Base-by-base conservation (phyloP, 2,329 filamentous ascomycete species). In the Cercospora brassicicola region DNA sequence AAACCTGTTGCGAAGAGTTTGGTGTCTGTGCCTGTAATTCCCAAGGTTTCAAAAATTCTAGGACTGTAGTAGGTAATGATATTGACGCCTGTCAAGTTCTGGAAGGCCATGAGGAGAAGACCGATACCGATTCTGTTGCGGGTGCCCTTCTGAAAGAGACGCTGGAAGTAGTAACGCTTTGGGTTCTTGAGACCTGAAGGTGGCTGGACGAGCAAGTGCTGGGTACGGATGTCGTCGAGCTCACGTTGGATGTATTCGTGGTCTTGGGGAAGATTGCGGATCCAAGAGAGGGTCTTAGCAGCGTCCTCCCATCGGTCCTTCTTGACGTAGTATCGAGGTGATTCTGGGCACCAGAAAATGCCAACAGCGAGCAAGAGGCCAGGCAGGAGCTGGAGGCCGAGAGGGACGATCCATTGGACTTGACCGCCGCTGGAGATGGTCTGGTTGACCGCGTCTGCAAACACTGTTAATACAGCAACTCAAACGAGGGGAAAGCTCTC, bases 351-450 rank as follows among this genome's bases (percentile, higher is more conserved):
- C 64, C 76, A 80, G 73, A 78, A 79, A 36, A 80, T 78, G 59
- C 79, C 78, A 1, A 76, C 65, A 4, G 79, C 72, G 1, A 81
- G 77, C 5, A 80, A 64, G 0, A 79, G 65, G 23, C 79, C 81
- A 0, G 82, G 81, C 2, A 83, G 72, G 4, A 82, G 75, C 60
- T 84, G 82, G 23, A 83, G 67, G 4, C 81, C 84, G 13, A 87
- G 87, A 1, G 89, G 89, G 36, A 91, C 85, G 33, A 88, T 79
- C 88, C 89, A 91, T 76, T 89, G 88, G 1, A 79, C 78, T 69
- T 82, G 82, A 15, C 78, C 82, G 1, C 83, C 75, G 1, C 65
- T 85, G 81, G 66, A 81, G 78, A 81, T 85, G 69, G 78, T 78
- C 48, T 76, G 73, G 45, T 80, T 79, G 10, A 78, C 77, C 0